Percentiles rank a stretch among this genome's conserved stretches.
Conservation (phyloP, 2,329 filamentous ascomycete species). For the Tolypocladium pustulatum region DNA sequence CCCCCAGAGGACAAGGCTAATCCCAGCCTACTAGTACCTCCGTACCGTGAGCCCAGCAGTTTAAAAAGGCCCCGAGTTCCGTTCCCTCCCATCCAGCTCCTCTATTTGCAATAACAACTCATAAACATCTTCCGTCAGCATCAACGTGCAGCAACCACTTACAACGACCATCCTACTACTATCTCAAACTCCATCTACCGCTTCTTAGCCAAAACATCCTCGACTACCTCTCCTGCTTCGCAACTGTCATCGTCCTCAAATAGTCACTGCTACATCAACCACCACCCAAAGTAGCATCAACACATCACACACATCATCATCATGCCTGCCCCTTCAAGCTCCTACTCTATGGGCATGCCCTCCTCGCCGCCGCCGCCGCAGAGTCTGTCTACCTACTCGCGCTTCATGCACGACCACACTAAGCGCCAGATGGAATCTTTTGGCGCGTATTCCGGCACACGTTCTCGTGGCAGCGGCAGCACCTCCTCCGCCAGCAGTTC, state of each 20-base stretch:
- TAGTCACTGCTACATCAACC: neutral
- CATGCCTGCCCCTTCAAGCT: conserved; percentile 30
- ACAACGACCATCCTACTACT: neutral
- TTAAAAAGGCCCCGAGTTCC: conserved; percentile 13
- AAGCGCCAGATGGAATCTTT: conserved; percentile 53
- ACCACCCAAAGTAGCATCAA: neutral
- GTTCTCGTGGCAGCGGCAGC: conserved; percentile 7
- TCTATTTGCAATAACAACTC: neutral
- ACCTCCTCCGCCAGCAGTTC: conserved; percentile 9
- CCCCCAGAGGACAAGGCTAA: neutral
- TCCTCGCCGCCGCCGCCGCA: conserved; percentile 28
- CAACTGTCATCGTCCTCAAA: neutral
- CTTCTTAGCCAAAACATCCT: neutral
- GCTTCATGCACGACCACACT: conserved; percentile 54
- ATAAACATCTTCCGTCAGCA: neutral
- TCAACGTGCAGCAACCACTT: neutral
- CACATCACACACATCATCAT: conserved; percentile 4
- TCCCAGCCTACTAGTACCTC: neutral
- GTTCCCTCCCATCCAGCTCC: neutral
- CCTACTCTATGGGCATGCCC: conserved; percentile 24
- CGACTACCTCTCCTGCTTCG: neutral
- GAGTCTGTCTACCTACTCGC: conserved; percentile 45
- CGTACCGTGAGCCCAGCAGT: neutral
- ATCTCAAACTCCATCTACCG: neutral
- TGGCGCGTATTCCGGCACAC: conserved; percentile 15